A percentile compares a stretch with the other conserved stretches of the same genome.
phyloP scores from a whole-genome alignment of 768 basidiomycete species.

The Mrakia gelida region DNA sequence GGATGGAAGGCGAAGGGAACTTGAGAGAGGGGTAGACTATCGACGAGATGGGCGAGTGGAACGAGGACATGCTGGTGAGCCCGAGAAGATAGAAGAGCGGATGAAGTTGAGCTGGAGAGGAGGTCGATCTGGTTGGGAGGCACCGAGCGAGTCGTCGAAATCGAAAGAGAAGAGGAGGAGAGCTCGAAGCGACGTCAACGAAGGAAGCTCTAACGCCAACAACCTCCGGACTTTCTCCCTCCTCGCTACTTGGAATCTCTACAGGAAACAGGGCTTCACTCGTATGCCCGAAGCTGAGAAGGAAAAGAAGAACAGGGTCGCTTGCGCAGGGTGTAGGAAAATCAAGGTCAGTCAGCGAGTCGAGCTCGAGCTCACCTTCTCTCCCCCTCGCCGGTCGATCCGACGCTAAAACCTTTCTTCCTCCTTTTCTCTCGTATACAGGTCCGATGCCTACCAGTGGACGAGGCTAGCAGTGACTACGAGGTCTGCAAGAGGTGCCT shows the following conservation, averaged over 20 bases:
- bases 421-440: background rate
- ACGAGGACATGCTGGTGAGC: background rate
- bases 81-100: background rate
- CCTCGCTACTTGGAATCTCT: background rate
- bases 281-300: background rate
- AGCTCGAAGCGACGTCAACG: background rate
- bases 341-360: background rate
- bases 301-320: constrained; percentile 5
- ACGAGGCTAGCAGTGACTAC: background rate
- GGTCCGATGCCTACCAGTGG: background rate
- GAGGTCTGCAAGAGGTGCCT: background rate
- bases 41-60: background rate
- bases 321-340: background rate
- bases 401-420: background rate
- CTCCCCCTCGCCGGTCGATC: background rate
- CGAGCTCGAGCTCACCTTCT: background rate
- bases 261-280: too few species aligned
- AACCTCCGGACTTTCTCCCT: background rate
- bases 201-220: background rate
- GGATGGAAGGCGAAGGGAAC: constrained; percentile 2
- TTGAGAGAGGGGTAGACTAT: constrained; percentile 10
- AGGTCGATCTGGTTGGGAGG: background rate
- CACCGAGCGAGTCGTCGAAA: background rate
- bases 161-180: background rate
- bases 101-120: background rate